Conservation (phyloP, 768 basidiomycete genomes). For the Agrocybe pediades region DNA sequence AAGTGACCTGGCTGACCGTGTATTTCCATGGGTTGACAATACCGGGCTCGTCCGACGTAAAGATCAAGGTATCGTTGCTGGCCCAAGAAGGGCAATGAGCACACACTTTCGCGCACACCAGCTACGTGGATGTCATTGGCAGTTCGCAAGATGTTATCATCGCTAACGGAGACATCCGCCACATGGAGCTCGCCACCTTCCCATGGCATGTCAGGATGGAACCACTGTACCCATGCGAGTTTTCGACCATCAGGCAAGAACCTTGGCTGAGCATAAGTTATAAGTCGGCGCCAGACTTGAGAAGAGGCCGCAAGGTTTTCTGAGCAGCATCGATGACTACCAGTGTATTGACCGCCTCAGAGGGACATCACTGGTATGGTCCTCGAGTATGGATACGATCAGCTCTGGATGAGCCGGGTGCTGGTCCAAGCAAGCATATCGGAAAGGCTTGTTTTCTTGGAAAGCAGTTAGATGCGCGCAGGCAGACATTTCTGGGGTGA, state of each 20-base stretch:
- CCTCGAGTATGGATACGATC: conserved; percentile 66
- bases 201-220: conserved; percentile 63
- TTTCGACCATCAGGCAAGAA: conserved; percentile 62
- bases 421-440: conserved; percentile 65
- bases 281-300: conserved; percentile 69
- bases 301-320: conserved; percentile 42
- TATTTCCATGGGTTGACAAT: conserved; percentile 71
- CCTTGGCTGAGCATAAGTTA: conserved; percentile 62
- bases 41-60: conserved; percentile 65
- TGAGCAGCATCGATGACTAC: conserved; percentile 52
- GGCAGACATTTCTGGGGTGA: conserved; percentile 2
- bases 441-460: conserved; percentile 49
- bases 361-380: conserved; percentile 61
- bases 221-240: conserved; percentile 69
- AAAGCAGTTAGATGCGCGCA: conserved; percentile 1
- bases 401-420: conserved; percentile 56
- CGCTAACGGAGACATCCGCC: conserved; percentile 41
- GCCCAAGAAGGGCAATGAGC: conserved; percentile 65
- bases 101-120: conserved; percentile 49
- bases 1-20: conserved; percentile 30
- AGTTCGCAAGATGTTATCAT: conserved; percentile 28
- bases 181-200: conserved; percentile 59
- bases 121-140: conserved; percentile 46
- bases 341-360: conserved; percentile 57
- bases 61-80: conserved; percentile 55